Conservation (phyloP, 2,329 filamentous ascomycete genomes). For the Beauveria sp. region DNA sequence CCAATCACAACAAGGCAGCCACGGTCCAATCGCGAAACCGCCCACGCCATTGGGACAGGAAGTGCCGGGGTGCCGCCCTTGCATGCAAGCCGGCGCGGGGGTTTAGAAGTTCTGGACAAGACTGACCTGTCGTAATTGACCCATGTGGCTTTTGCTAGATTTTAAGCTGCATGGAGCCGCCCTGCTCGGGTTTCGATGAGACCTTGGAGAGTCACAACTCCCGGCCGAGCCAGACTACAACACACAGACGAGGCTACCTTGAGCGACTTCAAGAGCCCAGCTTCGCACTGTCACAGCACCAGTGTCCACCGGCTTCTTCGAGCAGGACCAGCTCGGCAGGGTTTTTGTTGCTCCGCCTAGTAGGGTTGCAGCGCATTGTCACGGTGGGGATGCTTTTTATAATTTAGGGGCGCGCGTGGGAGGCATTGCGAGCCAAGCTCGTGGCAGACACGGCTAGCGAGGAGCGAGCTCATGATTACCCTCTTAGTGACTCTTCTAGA, state of each 20-base stretch:
- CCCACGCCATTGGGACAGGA: conserved; percentile 8
- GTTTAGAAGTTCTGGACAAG: neutral
- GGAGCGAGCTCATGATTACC: neutral
- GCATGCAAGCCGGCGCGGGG: neutral
- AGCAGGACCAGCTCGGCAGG: neutral
- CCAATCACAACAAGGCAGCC: neutral
- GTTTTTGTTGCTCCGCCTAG: neutral
- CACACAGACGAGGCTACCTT: neutral
- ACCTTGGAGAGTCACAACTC: neutral
- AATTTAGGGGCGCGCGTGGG: neutral
- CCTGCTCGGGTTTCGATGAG: neutral
- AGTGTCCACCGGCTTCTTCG: neutral
- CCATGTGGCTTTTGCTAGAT: conserved; percentile 6
- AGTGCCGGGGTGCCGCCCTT: conserved; percentile 7
- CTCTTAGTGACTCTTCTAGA: neutral
- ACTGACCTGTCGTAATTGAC: conserved; percentile 7
- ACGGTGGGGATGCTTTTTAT: neutral
- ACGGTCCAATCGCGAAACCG: conserved; percentile 3
- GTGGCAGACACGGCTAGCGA: neutral
- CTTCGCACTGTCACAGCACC: neutral
- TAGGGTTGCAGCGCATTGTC: neutral
- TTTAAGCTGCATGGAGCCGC: neutral
- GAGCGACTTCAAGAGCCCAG: neutral
- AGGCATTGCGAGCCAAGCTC: neutral
- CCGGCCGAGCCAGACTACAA: neutral